Conservation (phyloP, 2,329 filamentous ascomycete genomes). For the Diaporthe helianthi region DNA sequence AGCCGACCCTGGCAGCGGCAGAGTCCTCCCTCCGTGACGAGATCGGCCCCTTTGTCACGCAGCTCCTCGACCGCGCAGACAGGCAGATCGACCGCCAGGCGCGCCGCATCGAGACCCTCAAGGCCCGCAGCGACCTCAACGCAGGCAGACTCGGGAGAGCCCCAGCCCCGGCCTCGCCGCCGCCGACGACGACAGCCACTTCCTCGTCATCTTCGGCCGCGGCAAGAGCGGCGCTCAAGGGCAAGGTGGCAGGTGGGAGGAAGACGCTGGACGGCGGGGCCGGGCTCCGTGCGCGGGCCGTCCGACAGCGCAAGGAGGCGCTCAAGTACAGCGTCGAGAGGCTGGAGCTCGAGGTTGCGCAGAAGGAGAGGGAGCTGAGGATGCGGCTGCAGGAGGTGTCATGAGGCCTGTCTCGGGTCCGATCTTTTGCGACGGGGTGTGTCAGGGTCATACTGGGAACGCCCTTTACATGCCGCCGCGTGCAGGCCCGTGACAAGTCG, state of each 20-base stretch:
- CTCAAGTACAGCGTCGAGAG: conserved; percentile 87
- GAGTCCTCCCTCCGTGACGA: conserved; percentile 86
- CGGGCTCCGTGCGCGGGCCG: conserved; percentile 61
- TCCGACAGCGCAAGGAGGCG: conserved; percentile 83
- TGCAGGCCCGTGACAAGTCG: neutral
- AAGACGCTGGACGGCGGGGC: conserved; percentile 60
- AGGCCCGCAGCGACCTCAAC: conserved; percentile 83
- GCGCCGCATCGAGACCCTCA: conserved; percentile 81
- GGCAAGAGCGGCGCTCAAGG: neutral
- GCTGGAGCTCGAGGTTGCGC: conserved; percentile 83
- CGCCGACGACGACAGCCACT: neutral
- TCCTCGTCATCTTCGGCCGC: neutral
- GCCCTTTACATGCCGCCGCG: no score
- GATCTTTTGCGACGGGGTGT: neutral
- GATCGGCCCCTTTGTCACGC: conserved; percentile 84
- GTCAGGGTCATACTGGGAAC: no score
- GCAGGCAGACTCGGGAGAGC: conserved; percentile 66
- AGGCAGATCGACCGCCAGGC: conserved; percentile 83
- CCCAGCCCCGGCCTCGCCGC: conserved; percentile 12
- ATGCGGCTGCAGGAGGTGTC: conserved; percentile 52
- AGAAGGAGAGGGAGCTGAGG: conserved; percentile 69
- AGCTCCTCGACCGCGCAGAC: conserved; percentile 81
- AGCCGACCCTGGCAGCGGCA: conserved; percentile 80
- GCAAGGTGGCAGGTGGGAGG: conserved; percentile 36
- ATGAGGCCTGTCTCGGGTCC: neutral